Base-by-base conservation (phyloP, 305 asterid genomes). In the Fraxinus albicans region DNA sequence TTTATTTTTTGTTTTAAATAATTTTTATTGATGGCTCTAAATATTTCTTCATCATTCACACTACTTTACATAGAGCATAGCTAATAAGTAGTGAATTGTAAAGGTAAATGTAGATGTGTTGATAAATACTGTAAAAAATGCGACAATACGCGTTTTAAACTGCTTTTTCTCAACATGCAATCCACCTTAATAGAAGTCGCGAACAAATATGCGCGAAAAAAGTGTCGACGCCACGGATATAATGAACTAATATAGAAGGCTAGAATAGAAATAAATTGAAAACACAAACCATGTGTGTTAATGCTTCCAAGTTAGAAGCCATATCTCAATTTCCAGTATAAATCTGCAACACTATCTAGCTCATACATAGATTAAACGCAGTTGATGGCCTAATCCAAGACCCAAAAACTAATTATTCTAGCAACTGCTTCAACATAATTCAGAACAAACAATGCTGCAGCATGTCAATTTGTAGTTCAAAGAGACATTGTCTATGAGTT, bases 241-340 rank as follows among this genome's bases (percentile, higher is more conserved):
- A 42, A 42, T 58, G 67, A 21, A 58, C 67, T 58, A 27, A 6
- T 0, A 58, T 0, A 19, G 10, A 58, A n/a, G 27, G 17, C 55
- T 58, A 58, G 69, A 58, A 65, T 25, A 25, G 73, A 21, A 65
- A 3, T 69, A 69, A 69, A 27, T 69, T 29, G 2, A 29, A 69
- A 25, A 25, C 72, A 3, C 75, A 69, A 13, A 69, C 36, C 40
- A 13, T 31, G 12, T 3, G 31, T 27, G 2, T 69, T 69, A 29
- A 69, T 27, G 75, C 75, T 69, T 69, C 75, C 36, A 69, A 69
- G 75, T 69, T 31, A 69, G 75, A 69, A 29, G 38, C 75, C 8
- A 21, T 13, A n/a, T 29, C 40, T 69, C 21, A 69, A 13, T 5
- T 67, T 69, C 40, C 75, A 69, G 75, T 13, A 69, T 69, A 67